Evolutionary conservation across 2,329 filamentous ascomycete genomes (phyloP).

Genomic region (Apiospora malaysiana): DNA sequence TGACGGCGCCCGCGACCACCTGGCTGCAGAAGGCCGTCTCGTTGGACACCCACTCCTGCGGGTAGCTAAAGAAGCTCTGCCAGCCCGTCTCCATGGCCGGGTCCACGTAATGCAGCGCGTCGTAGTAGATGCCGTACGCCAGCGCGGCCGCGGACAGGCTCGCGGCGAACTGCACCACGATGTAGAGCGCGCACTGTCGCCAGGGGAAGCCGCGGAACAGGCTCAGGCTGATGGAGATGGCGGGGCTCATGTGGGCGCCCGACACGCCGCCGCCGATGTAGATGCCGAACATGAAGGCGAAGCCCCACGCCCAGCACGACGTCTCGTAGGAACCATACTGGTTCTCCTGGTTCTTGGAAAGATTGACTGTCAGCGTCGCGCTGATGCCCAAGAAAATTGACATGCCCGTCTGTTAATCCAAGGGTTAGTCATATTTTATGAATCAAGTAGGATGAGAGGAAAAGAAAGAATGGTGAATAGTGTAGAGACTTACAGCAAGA

Average conservation of each 20-base stretch:
- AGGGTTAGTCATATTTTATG: too few relatives aligned
- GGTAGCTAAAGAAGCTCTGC: conserved; percentile 43
- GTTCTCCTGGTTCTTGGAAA: conserved; percentile 31
- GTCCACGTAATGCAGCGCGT: conserved; percentile 40
- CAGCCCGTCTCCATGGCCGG: conserved; percentile 37
- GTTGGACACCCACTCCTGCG: conserved; percentile 35
- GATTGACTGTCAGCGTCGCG: conserved; percentile 36
- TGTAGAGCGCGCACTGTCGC: conserved; percentile 39
- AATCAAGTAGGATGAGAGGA: too few relatives aligned
- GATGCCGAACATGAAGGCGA: conserved; percentile 40
- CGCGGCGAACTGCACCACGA: conserved; percentile 39
- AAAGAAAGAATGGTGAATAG: neutral
- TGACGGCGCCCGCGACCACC: conserved; percentile 41
- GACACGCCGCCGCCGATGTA: conserved; percentile 39
- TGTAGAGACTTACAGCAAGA: conserved; percentile 30
- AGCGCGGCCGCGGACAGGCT: conserved; percentile 38
- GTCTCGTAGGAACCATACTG: conserved; percentile 37
- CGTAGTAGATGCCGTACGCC: conserved; percentile 39
- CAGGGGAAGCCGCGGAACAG: conserved; percentile 46
- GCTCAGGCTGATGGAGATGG: conserved; percentile 42
- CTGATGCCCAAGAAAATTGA: conserved; percentile 36
- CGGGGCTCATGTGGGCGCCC: conserved; percentile 44
- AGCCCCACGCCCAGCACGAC: conserved; percentile 38
- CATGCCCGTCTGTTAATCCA: conserved; percentile 35
- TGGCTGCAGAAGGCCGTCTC: conserved; percentile 43